Evolutionary conservation across 2,329 filamentous ascomycete genomes (phyloP), one percentile per base, ranked within the genome.

Genomic region (Aspergillus texensis): DNA sequence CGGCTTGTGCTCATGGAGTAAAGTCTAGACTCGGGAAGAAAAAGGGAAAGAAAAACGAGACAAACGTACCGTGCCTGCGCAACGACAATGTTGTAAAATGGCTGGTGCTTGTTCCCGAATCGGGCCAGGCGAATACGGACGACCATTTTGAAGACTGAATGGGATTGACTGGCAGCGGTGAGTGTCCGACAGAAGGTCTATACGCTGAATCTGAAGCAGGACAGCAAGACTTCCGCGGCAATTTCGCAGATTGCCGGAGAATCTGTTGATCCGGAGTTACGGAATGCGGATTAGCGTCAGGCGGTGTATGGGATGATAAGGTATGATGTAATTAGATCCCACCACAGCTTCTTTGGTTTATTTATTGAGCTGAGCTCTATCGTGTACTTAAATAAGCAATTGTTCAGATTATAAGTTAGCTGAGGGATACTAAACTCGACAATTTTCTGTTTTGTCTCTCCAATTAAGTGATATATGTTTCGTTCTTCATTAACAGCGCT

Each of bases 11-110:
- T 8, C 52, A 36, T 34, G 26, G 21, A 21, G 45, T 34, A 41
- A 32, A 46, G 36, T 46, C 26, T 30, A 43, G 45, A 28, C n/a
- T n/a, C 16, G 36, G 34, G 34, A 32, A 24, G 30, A 61, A 39
- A 48, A 53, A 50, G 26, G 12, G 16, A 26, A 39, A 21, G 52
- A 34, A 32, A 32, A 57, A 52, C 54, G 54, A 53, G 41, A 52
- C 60, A 21, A 62, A 70, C 84, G 68, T 86, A 96, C 92, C 94
- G 89, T 54, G 94, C 94, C 75, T 98, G 94, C 19, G 93, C 88
- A 68, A 99, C 92, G 69, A 98, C 93, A 68, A 99, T 97, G 82
- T 99, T 99, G 86, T 97, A 99, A 72, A 97, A 91, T 2, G 95
- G 94, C n/a, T 87, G 78, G 77, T 96, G 94, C 68, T 87, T 88